Evolutionary conservation across 495 filamentous ascomycete genomes (phyloP).

Genomic region (Aspergillus bertholletiae): DNA sequence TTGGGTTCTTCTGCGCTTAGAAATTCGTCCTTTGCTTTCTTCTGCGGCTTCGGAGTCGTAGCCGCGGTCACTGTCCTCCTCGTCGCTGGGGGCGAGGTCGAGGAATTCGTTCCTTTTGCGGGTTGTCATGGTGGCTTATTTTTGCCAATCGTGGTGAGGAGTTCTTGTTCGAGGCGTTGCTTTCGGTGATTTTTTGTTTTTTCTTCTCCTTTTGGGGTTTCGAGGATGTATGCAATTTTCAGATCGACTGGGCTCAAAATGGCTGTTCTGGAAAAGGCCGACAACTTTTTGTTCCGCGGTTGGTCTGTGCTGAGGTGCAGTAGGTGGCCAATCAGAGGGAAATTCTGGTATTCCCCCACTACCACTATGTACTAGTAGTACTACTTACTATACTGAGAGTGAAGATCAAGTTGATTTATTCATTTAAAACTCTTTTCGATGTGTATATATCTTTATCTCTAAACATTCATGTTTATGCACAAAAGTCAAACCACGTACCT

Average conservation of each 20-base stretch:
- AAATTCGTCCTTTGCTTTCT: conserved; percentile 55
- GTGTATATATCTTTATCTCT: not conserved
- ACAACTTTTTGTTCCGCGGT: conserved; percentile 16
- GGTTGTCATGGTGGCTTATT: conserved; percentile 58
- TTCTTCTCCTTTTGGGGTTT: not conserved
- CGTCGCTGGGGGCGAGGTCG: conserved; percentile 63
- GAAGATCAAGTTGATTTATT: not conserved
- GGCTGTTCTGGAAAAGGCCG: not conserved
- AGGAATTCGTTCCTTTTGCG: conserved; percentile 74
- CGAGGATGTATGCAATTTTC: not conserved
- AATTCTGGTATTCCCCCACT: too few species aligned
- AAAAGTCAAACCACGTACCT: conserved; percentile 14
- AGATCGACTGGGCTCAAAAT: not conserved
- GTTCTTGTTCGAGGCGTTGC: too few species aligned
- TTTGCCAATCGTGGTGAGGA: too few species aligned
- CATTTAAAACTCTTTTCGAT: not conserved
- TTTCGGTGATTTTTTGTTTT: too few species aligned
- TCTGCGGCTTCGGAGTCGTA: conserved; percentile 70
- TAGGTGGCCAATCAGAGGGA: conserved; percentile 7
- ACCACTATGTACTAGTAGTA: too few species aligned
- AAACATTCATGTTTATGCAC: conserved; percentile 7
- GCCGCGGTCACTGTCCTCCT: conserved; percentile 53
- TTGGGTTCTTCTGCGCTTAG: conserved; percentile 61
- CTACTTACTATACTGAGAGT: too few species aligned
- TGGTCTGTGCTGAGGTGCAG: conserved; percentile 12